phyloP scores from a whole-genome alignment of 1,284 basidiomycete genomes.

The Lentinula novae-zelandiae region DNA sequence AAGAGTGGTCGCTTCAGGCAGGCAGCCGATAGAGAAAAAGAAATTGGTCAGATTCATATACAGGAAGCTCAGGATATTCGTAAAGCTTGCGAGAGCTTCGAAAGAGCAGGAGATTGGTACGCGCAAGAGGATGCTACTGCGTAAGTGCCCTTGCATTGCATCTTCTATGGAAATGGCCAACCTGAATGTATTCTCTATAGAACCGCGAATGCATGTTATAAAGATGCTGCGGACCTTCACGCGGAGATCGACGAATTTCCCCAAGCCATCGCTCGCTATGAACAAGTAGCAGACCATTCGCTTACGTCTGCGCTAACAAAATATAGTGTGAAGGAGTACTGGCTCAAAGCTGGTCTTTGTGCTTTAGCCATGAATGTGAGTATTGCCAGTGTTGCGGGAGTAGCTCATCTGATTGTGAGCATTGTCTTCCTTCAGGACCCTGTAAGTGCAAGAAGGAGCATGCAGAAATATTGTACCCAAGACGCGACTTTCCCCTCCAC shows the following conservation, averaged over 20 bases:
- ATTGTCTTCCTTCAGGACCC: constrained; percentile 58
- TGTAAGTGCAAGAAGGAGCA: constrained; percentile 78
- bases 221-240: constrained; percentile 94
- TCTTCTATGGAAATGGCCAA: background rate
- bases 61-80: constrained; percentile 72
- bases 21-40: constrained; percentile 96
- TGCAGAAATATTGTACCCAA: constrained; percentile 69
- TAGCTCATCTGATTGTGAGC: background rate
- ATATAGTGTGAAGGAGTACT: constrained; percentile 98
- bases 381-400: constrained; percentile 24
- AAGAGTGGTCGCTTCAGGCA: constrained; percentile 91
- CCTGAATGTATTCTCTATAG: constrained; percentile 36
- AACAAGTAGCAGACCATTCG: constrained; percentile 87
- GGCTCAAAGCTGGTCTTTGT: constrained; percentile 86
- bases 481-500: constrained; percentile 84
- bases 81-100: constrained; percentile 87
- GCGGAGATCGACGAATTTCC: constrained; percentile 87
- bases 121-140: constrained; percentile 93
- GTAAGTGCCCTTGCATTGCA: constrained; percentile 55
- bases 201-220: constrained; percentile 93
- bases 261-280: constrained; percentile 85
- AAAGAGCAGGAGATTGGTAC: constrained; percentile 97
- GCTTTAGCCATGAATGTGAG: constrained; percentile 83
- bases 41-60: constrained; percentile 91
- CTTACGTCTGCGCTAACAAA: constrained; percentile 87